phyloP scores from a whole-genome alignment of 78 protist species.

The Carpediemonas membranifera region DNA sequence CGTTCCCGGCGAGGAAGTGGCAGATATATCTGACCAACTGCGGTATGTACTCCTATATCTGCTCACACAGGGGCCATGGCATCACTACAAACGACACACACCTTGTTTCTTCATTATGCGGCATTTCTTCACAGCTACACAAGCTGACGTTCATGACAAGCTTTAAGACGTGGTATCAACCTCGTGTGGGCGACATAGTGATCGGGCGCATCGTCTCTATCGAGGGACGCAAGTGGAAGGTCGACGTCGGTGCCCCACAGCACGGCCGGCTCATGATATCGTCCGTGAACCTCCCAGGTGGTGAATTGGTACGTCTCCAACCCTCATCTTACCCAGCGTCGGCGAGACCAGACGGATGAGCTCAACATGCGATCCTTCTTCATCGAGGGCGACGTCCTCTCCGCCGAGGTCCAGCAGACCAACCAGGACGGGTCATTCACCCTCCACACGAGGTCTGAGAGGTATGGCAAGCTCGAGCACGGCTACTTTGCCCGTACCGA shows the following conservation, averaged over 20 bases:
- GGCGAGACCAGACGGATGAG: background rate
- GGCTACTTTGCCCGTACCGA: background rate
- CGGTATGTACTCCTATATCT: too few species aligned
- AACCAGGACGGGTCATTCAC: background rate
- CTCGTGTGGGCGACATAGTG: background rate
- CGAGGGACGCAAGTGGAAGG: background rate
- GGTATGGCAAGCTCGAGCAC: constrained; percentile 4
- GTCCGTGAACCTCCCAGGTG: background rate
- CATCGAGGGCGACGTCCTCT: background rate
- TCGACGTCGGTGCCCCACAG: constrained; percentile 4
- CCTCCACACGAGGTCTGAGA: background rate
- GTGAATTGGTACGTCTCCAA: background rate
- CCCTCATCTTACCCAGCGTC: background rate
- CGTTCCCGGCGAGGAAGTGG: too few species aligned
- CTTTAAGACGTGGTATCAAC: constrained; percentile 1
- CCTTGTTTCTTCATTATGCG: too few species aligned
- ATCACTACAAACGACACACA: too few species aligned
- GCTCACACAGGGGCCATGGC: too few species aligned
- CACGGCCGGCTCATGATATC: background rate
- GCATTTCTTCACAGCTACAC: too few species aligned
- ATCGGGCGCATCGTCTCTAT: constrained; percentile 1
- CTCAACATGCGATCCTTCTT: constrained; percentile 5
- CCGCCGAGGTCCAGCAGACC: constrained; percentile 2
- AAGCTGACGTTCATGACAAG: too few species aligned
- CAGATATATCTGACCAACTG: too few species aligned